Conservation (phyloP, 2,329 filamentous ascomycete genomes). For the Colletotrichum sublineola region DNA sequence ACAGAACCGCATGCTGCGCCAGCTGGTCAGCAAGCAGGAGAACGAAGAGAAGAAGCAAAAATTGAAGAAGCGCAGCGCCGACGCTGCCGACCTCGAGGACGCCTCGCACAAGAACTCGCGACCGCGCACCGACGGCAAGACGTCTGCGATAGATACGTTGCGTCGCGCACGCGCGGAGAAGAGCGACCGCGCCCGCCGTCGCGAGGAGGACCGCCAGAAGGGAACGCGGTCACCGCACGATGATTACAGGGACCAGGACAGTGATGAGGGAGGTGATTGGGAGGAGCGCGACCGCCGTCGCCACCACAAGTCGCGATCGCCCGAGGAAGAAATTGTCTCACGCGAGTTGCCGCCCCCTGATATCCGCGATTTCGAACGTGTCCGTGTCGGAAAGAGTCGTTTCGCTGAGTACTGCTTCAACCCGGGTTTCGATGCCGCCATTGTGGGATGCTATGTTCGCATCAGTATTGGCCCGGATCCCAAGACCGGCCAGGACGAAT, state of each 20-base stretch:
- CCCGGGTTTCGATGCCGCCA: conserved; percentile 85
- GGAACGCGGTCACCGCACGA: conserved; percentile 64
- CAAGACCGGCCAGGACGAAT: conserved; percentile 79
- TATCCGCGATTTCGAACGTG: conserved; percentile 85
- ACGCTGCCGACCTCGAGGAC: conserved; percentile 83
- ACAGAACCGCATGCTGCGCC: conserved; percentile 85
- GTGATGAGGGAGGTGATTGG: conserved; percentile 73
- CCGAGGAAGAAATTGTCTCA: conserved; percentile 74
- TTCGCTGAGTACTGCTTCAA: conserved; percentile 95
- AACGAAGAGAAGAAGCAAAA: conserved; percentile 72
- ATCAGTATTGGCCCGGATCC: conserved; percentile 85
- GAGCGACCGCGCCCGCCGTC: conserved; percentile 72
- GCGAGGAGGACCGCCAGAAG: conserved; percentile 71
- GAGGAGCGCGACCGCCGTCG: conserved; percentile 51
- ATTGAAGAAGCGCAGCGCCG: conserved; percentile 83
- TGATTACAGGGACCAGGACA: conserved; percentile 76
- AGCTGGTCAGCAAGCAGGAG: conserved; percentile 77
- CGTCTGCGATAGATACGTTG: conserved; percentile 79
- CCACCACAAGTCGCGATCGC: conserved; percentile 66
- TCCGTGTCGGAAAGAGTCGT: conserved; percentile 85
- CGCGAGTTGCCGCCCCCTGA: conserved; percentile 79
- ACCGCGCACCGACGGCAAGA: conserved; percentile 77
- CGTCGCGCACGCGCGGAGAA: conserved; percentile 74
- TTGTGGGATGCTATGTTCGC: conserved; percentile 87
- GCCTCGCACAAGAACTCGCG: conserved; percentile 79